Percentiles rank a stretch among this genome's conserved stretches.
Evolutionary conservation across 1,284 basidiomycete genomes (phyloP).

Genomic region (Rhodotorula mucilaginosa): DNA sequence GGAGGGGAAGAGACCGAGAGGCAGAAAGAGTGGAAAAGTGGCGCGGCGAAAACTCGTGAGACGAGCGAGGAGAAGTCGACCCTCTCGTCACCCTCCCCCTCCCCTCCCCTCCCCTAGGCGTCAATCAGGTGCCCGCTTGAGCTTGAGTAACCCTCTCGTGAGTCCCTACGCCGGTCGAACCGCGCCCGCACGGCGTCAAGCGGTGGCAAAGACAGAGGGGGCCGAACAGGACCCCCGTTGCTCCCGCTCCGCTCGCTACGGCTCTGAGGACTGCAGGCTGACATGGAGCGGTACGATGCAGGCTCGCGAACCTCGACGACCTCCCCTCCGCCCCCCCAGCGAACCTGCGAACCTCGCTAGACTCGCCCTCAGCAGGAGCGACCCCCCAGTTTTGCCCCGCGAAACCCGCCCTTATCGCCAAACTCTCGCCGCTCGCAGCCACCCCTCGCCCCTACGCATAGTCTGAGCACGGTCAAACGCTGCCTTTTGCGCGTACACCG

Average conservation of each 20-base stretch:
- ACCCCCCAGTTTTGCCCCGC: conserved; percentile 2
- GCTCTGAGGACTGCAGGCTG: not conserved
- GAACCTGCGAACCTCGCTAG: not conserved
- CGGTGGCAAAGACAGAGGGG: no score
- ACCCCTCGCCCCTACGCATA: not conserved
- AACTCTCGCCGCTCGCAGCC: not conserved
- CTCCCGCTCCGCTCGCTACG: not conserved
- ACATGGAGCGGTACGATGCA: not conserved
- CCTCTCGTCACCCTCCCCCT: not conserved
- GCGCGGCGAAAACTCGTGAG: not conserved
- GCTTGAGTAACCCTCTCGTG: conserved; percentile 4
- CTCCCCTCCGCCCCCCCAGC: not conserved
- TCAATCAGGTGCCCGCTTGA: conserved; percentile 4
- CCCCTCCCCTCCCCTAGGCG: conserved; percentile 5
- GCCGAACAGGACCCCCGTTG: not conserved
- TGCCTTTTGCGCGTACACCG: conserved; percentile 5
- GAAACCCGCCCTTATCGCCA: conserved; percentile 3
- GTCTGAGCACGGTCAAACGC: not conserved
- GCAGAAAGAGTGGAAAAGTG: not conserved
- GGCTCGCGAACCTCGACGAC: conserved; percentile 6
- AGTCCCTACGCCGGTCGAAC: not conserved
- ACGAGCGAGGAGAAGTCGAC: not conserved
- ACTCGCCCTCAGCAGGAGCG: not conserved
- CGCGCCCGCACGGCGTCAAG: not conserved
- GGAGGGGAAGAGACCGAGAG: not conserved